A percentile compares a stretch with the other conserved stretches of the same genome.
phyloP scores from a whole-genome alignment of 73 alveolate genomes.

The Stentor roeselii region DNA sequence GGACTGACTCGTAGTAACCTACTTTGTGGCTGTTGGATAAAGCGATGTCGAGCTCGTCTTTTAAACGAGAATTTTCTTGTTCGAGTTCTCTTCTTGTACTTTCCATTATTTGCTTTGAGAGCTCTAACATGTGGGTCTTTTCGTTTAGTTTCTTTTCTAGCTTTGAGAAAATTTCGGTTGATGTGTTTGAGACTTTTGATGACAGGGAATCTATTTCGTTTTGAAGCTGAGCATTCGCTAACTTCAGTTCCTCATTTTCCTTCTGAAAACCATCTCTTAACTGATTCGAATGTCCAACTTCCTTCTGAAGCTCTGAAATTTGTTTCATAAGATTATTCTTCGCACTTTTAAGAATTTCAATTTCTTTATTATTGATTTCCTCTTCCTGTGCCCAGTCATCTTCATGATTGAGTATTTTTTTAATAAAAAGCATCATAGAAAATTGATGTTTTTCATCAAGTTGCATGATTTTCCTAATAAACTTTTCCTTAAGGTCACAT shows the following conservation, averaged over 20 bases:
- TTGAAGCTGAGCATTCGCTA: neutral
- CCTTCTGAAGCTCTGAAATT: neutral
- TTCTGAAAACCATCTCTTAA: neutral
- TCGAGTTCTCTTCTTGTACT: neutral
- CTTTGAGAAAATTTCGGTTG: neutral
- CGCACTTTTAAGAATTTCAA: neutral
- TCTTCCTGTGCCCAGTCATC: neutral
- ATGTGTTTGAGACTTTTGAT: neutral
- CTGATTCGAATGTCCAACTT: too few species aligned
- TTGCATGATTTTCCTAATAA: neutral
- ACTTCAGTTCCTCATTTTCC: neutral
- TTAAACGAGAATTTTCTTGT: neutral
- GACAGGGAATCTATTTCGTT: neutral
- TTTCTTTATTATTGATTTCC: neutral
- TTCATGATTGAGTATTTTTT: neutral
- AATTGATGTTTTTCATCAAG: neutral
- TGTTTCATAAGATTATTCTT: neutral
- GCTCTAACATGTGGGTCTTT: neutral
- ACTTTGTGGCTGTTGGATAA: neutral
- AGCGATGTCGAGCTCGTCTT: neutral
- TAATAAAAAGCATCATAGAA: neutral
- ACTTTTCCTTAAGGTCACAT: neutral
- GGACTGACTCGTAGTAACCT: neutral
- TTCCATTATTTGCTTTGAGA: neutral
- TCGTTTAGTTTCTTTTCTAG: neutral